Evolutionary conservation across 768 basidiomycete species (phyloP).

Genomic region (Artomyces pyxidatus): DNA sequence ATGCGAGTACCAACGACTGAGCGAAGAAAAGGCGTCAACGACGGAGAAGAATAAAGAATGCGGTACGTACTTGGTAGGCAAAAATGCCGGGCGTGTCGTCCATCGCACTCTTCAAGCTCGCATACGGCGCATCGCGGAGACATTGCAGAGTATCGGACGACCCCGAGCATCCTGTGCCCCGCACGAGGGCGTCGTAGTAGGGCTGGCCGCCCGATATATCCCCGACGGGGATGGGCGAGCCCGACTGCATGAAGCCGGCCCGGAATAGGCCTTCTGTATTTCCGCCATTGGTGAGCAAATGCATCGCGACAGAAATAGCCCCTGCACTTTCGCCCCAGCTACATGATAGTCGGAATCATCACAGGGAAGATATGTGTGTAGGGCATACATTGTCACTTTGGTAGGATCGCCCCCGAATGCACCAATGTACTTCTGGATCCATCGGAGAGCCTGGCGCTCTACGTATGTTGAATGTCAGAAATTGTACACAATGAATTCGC

Average conservation of each 20-base stretch:
- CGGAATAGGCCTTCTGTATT: slow-evolving; percentile 17
- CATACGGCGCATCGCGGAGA: slow-evolving; percentile 29
- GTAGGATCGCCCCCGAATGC: slow-evolving; percentile 33
- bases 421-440: slow-evolving; percentile 33
- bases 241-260: slow-evolving; percentile 21
- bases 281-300: slow-evolving; percentile 20
- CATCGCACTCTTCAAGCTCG: slow-evolving; percentile 23
- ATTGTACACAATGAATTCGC: too few species aligned
- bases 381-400: slow-evolving; percentile 22
- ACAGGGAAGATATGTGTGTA: too few species aligned
- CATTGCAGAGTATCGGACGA: slow-evolving; percentile 33
- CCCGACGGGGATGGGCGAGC: slow-evolving; percentile 17
- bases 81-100: slow-evolving; percentile 23
- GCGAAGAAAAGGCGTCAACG: not conserved
- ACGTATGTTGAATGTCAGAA: too few species aligned
- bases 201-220: slow-evolving; percentile 19
- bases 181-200: slow-evolving; percentile 34
- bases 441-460: slow-evolving; percentile 29
- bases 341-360: not conserved
- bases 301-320: slow-evolving; percentile 26
- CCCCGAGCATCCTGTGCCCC: slow-evolving; percentile 27
- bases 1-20: slow-evolving; percentile 24
- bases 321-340: slow-evolving; percentile 32
- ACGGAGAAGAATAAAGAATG: too few species aligned
- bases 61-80: slow-evolving; percentile 21